A percentile compares a stretch with the other conserved stretches of the same genome.
These are phyloP conservation scores for Canavalia ensiformis DNA, from an alignment of 306 rosid genomes.

Conservation along the genomic window DNA sequence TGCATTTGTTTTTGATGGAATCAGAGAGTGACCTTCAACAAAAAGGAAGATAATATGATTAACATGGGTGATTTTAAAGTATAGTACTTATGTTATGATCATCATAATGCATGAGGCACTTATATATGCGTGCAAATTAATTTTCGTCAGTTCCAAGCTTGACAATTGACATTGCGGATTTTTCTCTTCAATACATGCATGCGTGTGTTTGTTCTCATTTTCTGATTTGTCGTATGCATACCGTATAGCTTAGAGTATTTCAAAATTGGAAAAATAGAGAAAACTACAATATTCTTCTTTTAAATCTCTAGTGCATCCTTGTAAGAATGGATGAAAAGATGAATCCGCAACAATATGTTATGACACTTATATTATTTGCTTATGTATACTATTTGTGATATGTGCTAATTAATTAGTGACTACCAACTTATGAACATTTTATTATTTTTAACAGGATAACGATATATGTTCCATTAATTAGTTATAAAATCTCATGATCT, in stretches of 20 bases:
- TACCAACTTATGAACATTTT: background rate
- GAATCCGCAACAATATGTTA: background rate
- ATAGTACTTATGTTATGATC: conserved; percentile 19
- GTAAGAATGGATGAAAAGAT: background rate
- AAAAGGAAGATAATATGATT: background rate
- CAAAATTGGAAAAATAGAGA: background rate
- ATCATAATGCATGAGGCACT: background rate
- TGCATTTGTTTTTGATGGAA: background rate
- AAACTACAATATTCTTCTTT: background rate
- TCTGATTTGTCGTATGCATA: background rate
- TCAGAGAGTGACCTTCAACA: background rate
- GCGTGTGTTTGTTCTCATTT: background rate
- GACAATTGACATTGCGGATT: background rate
- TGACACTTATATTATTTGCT: background rate
- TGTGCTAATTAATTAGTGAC: background rate
- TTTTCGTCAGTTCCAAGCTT: conserved; percentile 13
- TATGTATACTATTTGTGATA: background rate
- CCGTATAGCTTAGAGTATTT: background rate
- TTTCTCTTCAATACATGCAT: conserved; percentile 26
- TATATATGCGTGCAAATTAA: conserved; percentile 22
- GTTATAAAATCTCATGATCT: background rate
- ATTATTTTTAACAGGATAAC: conserved; percentile 1
- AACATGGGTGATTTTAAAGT: background rate
- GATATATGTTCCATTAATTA: background rate
- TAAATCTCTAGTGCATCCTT: background rate